Evolutionary conservation across 306 rosid species (phyloP).

Genomic region (Vigna radiata): DNA sequence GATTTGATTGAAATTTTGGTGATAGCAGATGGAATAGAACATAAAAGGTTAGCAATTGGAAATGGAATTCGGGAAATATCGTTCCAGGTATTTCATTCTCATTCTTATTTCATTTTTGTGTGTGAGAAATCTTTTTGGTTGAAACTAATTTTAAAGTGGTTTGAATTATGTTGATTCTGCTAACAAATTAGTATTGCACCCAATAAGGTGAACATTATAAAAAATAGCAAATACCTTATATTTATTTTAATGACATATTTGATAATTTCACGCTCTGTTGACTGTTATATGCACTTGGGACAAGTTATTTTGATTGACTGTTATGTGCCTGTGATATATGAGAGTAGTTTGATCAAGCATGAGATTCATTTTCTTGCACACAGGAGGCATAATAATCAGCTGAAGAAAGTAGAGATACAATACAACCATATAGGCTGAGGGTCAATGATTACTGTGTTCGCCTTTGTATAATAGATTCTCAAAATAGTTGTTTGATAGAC

Average conservation of each 20-base stretch:
- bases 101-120: background rate
- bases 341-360: background rate
- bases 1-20: slow-evolving; percentile 3
- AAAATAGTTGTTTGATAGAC: background rate
- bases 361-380: background rate
- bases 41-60: slow-evolving; percentile 30
- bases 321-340: background rate
- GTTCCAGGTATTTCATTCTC: slow-evolving; percentile 22
- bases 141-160: background rate
- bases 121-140: background rate
- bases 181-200: background rate
- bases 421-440: background rate
- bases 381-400: background rate
- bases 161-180: background rate
- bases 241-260: background rate
- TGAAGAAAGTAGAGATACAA: background rate
- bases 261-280: background rate
- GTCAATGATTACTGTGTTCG: background rate
- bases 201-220: background rate
- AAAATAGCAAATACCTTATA: no score
- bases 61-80: slow-evolving; percentile 31
- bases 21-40: slow-evolving; percentile 27
- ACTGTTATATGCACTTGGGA: background rate
- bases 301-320: background rate
- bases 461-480: background rate